These are phyloP conservation scores for Geranium rotundifolium DNA, from an alignment of 345 rosid genomes.

Conservation along the genomic window DNA sequence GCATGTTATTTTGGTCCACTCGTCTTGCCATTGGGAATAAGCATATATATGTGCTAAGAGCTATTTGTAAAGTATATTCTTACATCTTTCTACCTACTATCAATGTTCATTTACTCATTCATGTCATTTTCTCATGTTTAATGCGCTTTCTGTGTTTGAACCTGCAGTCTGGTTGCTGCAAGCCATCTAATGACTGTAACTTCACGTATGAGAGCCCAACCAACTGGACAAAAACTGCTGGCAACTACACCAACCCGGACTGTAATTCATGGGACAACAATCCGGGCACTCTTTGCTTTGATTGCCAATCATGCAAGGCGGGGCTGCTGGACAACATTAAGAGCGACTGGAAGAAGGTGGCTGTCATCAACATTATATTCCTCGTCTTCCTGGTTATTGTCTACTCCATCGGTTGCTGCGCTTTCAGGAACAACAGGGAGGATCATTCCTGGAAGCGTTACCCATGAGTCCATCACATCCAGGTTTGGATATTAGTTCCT, in stretches of 20 bases:
- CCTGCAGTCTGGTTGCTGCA: constrained; percentile 37
- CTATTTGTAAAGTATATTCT: no score
- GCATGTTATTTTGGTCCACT: no score
- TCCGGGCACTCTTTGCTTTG: constrained; percentile 21
- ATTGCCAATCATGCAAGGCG: constrained; percentile 37
- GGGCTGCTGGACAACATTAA: constrained; percentile 26
- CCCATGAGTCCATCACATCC: no score
- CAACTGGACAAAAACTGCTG: constrained; percentile 10
- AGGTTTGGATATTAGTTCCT: no score
- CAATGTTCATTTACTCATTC: no score
- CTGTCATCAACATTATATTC: constrained; percentile 7
- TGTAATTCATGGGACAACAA: constrained; percentile 33
- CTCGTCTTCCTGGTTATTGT: constrained; percentile 11
- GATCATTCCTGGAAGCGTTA: neutral
- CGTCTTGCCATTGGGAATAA: no score
- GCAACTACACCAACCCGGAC: neutral
- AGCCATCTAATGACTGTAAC: constrained; percentile 32
- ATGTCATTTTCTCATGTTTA: no score
- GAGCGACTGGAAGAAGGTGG: constrained; percentile 18
- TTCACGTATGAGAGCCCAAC: constrained; percentile 20
- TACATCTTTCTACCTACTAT: no score
- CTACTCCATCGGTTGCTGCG: constrained; percentile 21
- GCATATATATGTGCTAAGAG: no score
- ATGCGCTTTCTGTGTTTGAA: no score
- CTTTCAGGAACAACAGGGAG: constrained; percentile 13